Evolutionary conservation across 202 grass and related monocot genomes (phyloP), one percentile per base, ranked within the genome.

Genomic region (Musa balbisiana): DNA sequence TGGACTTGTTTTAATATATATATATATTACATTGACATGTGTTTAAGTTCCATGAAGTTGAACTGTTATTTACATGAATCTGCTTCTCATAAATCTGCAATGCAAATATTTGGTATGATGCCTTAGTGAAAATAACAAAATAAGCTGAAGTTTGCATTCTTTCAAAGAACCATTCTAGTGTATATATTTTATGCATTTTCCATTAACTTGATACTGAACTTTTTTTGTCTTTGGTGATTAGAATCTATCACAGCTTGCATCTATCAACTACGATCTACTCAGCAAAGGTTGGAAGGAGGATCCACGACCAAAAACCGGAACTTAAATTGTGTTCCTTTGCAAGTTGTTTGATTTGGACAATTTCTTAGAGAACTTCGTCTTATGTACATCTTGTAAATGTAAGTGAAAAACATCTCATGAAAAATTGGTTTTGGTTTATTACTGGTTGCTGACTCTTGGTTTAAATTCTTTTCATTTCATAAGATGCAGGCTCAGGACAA

Each of bases 231-330:
- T 73, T 52, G 52, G 22, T 74, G 78, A 64, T 66, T 84, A 98
- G 95, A 98, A 98, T 86, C 73, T 98, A n/a, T 98, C 94, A 52
- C 94, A 98, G 71, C 90, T 94, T 84, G 95, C 91, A 51, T 98
- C 91, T 52, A 98, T 98, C 84, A 98, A 98, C 69, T 98, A 94
- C 26, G 95, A 98, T 85, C 71, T 98, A 83, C 87, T 98, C 58
- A 83, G 82, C 66, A 98, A 98, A 86, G 94, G 94, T 82, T 82
- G 81, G 83, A 98, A 98, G 80, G 91, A 92, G 8, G 89, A 98
- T 86, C 83, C 8, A 2, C 80, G 73, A 27, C 67, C 76, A 20
- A 91, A 85, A 85, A 64, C 83, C 58, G 88, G 88, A 69, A 85
- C 73, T 33, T 98, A 53, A 94, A 86, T 80, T 72, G 64, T 62